Base-by-base conservation (phyloP, 2,329 filamentous ascomycete genomes). In the Colletotrichum agaves region DNA sequence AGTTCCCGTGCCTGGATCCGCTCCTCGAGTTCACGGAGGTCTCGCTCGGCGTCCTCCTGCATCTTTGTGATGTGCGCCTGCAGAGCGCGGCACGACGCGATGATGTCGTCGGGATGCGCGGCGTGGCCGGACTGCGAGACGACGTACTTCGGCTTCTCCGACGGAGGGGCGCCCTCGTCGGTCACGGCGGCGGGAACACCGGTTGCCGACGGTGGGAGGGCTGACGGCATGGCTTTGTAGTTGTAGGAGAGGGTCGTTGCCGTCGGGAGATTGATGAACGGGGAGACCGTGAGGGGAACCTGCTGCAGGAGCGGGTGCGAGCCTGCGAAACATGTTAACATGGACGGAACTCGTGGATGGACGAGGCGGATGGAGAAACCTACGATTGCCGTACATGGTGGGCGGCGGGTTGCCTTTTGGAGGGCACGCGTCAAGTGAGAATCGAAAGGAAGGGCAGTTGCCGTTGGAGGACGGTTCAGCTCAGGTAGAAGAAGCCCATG, bases 211-310 rank as follows among this genome's bases (percentile, higher is more conserved):
- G 89, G 89, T 0, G 96, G 95, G 0, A 98, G 88, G 2, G 93
- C 92, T 1, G 93, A 95, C 0, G 95, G 93, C 76, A 98, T 91
- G 11, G 90, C 87, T 77, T 94, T 95, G 86, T 98, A 98, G 73
- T 93, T 97, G 83, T 98, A 98, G 23, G 96, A 95, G 7, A 99
- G 88, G 0, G 94, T 97, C 19, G 94, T 92, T 27, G 95, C 91
- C 33, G 93, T 91, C 11, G 96, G 96, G 35, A 99, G 90, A 68
- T 91, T 92, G 74, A 98, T 89, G 82, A 98, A 98, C 27, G 96
- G 96, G 3, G 95, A 98, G 49, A 98, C 94, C 56, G 94, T 97
- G 62, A 99, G 84, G 33, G 96, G 94, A 44, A 98, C 90, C 81
- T 99, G 96, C 72, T 94, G 92, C 52, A 99, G 89, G 71, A 98